Percentiles rank a stretch among this genome's conserved stretches.
These are phyloP conservation scores for Cladosporium sp. DNA, from an alignment of 2,329 filamentous ascomycete genomes.

Conservation along the genomic window DNA sequence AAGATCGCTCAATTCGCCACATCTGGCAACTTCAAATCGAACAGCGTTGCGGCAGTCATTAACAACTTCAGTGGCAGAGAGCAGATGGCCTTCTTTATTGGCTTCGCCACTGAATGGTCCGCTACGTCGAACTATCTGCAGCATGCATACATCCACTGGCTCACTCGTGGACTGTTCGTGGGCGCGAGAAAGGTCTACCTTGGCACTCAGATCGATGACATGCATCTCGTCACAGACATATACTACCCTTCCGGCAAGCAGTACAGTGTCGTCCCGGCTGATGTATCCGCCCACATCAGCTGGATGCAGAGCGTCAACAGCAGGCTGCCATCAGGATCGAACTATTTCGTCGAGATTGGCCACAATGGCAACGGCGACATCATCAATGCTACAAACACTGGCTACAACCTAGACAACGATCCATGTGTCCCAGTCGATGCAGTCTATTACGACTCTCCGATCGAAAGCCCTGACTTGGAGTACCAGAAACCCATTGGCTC, in stretches of 20 bases:
- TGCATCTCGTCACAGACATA: constrained; percentile 49
- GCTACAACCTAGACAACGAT: constrained; percentile 12
- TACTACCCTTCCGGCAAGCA: constrained; percentile 42
- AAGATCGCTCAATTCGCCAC: constrained; percentile 52
- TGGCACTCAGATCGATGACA: constrained; percentile 59
- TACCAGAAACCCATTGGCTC: constrained; percentile 42
- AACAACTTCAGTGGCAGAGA: constrained; percentile 53
- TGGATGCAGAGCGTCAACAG: constrained; percentile 43
- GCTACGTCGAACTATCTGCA: constrained; percentile 55
- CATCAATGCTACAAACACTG: constrained; percentile 15
- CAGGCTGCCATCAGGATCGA: constrained; percentile 49
- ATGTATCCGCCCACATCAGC: constrained; percentile 44
- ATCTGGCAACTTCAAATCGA: constrained; percentile 36
- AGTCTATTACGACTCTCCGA: constrained; percentile 36
- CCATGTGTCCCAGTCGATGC: constrained; percentile 31
- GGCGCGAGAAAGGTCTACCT: constrained; percentile 55
- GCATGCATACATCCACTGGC: constrained; percentile 60
- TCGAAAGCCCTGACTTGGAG: constrained; percentile 40
- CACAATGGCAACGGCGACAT: constrained; percentile 56
- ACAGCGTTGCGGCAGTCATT: constrained; percentile 54
- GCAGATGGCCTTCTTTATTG: constrained; percentile 60
- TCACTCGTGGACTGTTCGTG: constrained; percentile 55
- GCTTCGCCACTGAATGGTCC: constrained; percentile 50
- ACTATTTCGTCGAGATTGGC: constrained; percentile 51
- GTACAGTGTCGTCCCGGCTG: constrained; percentile 48